Percentiles rank a stretch among this genome's conserved stretches.
phyloP scores from a whole-genome alignment of 371 early-diverging fungal species.

The Phascolomyces articulosus region DNA sequence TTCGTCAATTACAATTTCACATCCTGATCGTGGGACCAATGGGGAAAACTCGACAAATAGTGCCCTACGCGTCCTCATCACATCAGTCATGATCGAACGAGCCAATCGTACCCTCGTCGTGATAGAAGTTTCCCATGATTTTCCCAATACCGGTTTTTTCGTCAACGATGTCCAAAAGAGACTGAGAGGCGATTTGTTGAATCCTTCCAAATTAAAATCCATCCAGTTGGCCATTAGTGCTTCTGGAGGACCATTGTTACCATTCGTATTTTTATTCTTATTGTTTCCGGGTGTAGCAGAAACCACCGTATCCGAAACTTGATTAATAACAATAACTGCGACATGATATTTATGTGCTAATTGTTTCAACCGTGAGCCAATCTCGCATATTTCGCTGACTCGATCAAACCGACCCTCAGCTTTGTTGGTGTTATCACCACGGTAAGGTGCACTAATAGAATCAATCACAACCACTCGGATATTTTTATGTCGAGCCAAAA shows the following conservation, averaged over 20 bases:
- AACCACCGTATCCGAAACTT: slow-evolving; percentile 36
- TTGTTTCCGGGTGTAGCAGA: background rate
- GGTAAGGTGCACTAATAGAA: slow-evolving; percentile 81
- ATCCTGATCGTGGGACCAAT: slow-evolving; percentile 28
- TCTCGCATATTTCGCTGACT: slow-evolving; percentile 57
- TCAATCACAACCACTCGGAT: slow-evolving; percentile 81
- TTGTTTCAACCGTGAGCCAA: slow-evolving; percentile 65
- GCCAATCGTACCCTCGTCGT: slow-evolving; percentile 70
- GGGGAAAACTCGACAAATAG: slow-evolving; percentile 51
- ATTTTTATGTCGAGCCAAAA: slow-evolving; percentile 48
- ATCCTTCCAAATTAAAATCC: slow-evolving; percentile 30
- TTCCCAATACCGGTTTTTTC: slow-evolving; percentile 71
- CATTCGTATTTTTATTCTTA: background rate
- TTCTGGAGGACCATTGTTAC: slow-evolving; percentile 3
- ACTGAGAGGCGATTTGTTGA: slow-evolving; percentile 26
- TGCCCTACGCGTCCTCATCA: slow-evolving; percentile 28
- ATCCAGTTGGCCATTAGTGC: slow-evolving; percentile 31
- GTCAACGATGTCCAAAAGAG: slow-evolving; percentile 49
- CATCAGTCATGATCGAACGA: slow-evolving; percentile 38
- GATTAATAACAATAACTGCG: slow-evolving; percentile 63
- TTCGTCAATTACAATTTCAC: slow-evolving; percentile 34
- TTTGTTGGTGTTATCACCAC: slow-evolving; percentile 42
- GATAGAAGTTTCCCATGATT: slow-evolving; percentile 79
- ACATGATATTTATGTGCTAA: slow-evolving; percentile 61
- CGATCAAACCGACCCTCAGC: slow-evolving; percentile 37